These are phyloP conservation scores for Aquilaria yunnanensis DNA, from an alignment of 345 rosid genomes.

Conservation along the genomic window DNA sequence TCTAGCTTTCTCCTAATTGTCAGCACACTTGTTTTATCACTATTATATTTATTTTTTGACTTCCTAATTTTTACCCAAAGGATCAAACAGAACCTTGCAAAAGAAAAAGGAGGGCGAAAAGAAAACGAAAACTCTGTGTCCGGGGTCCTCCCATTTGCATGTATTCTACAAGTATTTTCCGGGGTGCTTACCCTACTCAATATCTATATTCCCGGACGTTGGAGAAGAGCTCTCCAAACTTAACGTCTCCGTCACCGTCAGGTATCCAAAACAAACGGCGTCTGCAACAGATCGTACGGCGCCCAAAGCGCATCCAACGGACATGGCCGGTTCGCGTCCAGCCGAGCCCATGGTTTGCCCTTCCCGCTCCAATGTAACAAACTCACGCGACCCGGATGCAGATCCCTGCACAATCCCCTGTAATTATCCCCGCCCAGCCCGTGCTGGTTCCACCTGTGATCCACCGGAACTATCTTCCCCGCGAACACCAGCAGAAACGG, in stretches of 20 bases:
- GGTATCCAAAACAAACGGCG: slow-evolving; percentile 47
- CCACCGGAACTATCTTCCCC: slow-evolving; percentile 63
- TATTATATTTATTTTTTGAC: too few relatives aligned
- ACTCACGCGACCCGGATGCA: slow-evolving; percentile 68
- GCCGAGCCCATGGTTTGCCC: slow-evolving; percentile 69
- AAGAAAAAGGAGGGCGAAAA: too few relatives aligned
- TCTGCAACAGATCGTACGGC: slow-evolving; percentile 55
- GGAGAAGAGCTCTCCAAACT: background rate
- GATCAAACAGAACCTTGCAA: too few relatives aligned
- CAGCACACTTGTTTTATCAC: too few relatives aligned
- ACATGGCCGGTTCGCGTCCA: slow-evolving; percentile 55
- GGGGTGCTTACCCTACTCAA: background rate
- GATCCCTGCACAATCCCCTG: slow-evolving; percentile 44
- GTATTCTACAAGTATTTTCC: background rate
- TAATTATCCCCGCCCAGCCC: slow-evolving; percentile 60
- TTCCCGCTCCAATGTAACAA: slow-evolving; percentile 65
- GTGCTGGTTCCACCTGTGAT: slow-evolving; percentile 83
- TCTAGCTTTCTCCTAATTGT: too few relatives aligned
- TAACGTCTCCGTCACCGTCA: slow-evolving; percentile 5
- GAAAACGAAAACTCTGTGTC: too few relatives aligned
- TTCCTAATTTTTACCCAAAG: too few relatives aligned
- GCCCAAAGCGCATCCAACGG: slow-evolving; percentile 62
- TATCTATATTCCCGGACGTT: background rate
- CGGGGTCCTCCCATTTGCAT: background rate
- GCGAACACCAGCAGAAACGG: slow-evolving; percentile 77